Conservation (phyloP, 106 monocot species). For the Dioscorea zingiberensis region DNA sequence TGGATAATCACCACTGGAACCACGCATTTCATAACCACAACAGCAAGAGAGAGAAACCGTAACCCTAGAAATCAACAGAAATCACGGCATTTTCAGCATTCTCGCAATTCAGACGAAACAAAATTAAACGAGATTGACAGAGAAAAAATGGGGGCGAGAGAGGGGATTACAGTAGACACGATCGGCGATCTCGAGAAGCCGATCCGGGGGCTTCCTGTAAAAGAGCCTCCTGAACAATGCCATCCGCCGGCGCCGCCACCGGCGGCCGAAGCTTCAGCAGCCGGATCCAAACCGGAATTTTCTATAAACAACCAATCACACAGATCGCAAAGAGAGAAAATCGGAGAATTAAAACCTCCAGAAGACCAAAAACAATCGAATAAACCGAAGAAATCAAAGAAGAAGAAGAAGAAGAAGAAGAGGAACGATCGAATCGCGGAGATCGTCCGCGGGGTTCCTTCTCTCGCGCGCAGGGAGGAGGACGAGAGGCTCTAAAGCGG, state of each 20-base stretch:
- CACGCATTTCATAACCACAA: no score
- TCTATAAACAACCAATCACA: background rate
- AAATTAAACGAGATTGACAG: background rate
- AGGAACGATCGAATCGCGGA: background rate
- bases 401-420: background rate
- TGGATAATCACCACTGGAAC: no score
- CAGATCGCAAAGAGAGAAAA: no score
- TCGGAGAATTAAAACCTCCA: no score
- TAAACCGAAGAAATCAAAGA: background rate
- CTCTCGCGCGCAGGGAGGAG: background rate
- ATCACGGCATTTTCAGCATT: no score
- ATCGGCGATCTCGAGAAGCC: conserved; percentile 85
- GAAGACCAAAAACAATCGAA: background rate
- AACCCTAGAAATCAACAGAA: no score
- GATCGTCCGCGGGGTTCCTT: background rate
- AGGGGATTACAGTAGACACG: conserved; percentile 75
- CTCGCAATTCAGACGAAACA: background rate
- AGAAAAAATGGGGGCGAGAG: background rate
- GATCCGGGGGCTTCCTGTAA: conserved; percentile 93
- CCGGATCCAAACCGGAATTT: conserved; percentile 11
- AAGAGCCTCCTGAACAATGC: conserved; percentile 95
- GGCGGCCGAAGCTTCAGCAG: conserved; percentile 34
- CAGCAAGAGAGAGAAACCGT: no score
- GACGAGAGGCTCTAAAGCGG: background rate
- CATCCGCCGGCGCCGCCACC: conserved; percentile 64